phyloP scores from a whole-genome alignment of 1,284 basidiomycete genomes.

The Papiliotrema fonsecae region DNA sequence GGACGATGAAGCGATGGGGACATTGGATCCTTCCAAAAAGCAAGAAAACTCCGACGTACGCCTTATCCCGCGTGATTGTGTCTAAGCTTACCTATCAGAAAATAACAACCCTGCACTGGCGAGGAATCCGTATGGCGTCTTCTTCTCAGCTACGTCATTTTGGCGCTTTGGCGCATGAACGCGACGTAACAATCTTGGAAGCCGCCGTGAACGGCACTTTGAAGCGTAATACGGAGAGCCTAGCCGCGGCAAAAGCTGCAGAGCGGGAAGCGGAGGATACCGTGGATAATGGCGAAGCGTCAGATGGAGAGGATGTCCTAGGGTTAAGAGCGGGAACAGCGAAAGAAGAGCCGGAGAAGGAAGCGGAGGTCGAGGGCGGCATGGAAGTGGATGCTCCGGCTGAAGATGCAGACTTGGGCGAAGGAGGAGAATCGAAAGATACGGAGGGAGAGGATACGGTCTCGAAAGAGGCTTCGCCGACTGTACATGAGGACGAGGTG shows the following conservation, averaged over 20 bases:
- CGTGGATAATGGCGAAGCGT: background rate
- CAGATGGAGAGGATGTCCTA: background rate
- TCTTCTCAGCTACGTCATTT: slow-evolving; percentile 29
- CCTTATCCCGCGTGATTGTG: background rate
- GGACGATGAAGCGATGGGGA: slow-evolving; percentile 15
- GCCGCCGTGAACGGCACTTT: background rate
- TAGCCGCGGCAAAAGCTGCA: background rate
- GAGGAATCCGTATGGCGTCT: slow-evolving; percentile 32
- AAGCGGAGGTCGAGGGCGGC: background rate
- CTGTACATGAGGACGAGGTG: background rate
- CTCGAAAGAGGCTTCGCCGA: background rate
- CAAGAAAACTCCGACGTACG: background rate
- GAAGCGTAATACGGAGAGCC: slow-evolving; percentile 7
- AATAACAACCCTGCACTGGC: slow-evolving; percentile 33
- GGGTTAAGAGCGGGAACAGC: background rate
- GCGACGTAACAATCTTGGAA: slow-evolving; percentile 17
- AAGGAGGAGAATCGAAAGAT: slow-evolving; percentile 4
- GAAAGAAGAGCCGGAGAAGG: background rate
- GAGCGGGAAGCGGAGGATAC: background rate
- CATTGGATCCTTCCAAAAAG: background rate
- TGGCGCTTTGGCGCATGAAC: slow-evolving; percentile 12
- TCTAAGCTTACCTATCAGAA: slow-evolving; percentile 10
- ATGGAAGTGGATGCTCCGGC: slow-evolving; percentile 4
- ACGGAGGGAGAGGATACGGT: slow-evolving; percentile 2
- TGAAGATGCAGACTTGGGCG: background rate